These are phyloP conservation scores for Forsythia suspensa DNA, from an alignment of 257 asterid genomes.

Conservation along the genomic window DNA sequence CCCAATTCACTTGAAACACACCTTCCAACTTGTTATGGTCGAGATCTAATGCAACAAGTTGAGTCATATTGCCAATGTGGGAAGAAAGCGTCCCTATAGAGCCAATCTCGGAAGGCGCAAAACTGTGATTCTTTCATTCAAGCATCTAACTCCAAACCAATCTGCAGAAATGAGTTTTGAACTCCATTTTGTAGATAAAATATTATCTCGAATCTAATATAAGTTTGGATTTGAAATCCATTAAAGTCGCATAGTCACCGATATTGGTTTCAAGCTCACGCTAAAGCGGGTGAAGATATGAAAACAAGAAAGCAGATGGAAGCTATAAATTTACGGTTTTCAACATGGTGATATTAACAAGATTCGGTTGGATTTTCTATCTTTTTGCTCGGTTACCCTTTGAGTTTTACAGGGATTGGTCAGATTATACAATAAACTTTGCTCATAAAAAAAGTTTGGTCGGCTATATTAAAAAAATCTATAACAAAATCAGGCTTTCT, in stretches of 20 bases:
- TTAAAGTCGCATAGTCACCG: slow-evolving; percentile 35
- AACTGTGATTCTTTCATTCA: slow-evolving; percentile 21
- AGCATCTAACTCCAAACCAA: slow-evolving; percentile 47
- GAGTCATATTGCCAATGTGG: slow-evolving; percentile 27
- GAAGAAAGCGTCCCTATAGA: slow-evolving; percentile 27
- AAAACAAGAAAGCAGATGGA: slow-evolving; percentile 1
- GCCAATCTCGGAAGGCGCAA: slow-evolving; percentile 34
- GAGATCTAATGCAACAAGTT: slow-evolving; percentile 34
- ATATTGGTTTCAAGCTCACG: slow-evolving; percentile 1
- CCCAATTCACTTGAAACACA: slow-evolving; percentile 32
- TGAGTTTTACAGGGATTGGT: too few species aligned
- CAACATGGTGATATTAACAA: not conserved
- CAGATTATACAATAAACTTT: too few species aligned
- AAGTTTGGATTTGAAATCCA: slow-evolving; percentile 37
- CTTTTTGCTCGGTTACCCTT: not conserved
- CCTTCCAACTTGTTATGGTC: slow-evolving; percentile 35
- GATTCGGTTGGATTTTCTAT: not conserved
- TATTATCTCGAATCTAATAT: slow-evolving; percentile 12
- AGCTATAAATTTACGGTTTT: not conserved
- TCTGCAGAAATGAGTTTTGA: slow-evolving; percentile 32
- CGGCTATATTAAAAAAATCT: too few species aligned
- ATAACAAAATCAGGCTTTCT: too few species aligned
- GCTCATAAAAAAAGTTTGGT: too few species aligned
- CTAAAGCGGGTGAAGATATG: not conserved
- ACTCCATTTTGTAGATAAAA: slow-evolving; percentile 40